These are phyloP conservation scores for Pseudogymnoascus sp. DNA, from an alignment of 2,329 filamentous ascomycete species.

Conservation along the genomic window DNA sequence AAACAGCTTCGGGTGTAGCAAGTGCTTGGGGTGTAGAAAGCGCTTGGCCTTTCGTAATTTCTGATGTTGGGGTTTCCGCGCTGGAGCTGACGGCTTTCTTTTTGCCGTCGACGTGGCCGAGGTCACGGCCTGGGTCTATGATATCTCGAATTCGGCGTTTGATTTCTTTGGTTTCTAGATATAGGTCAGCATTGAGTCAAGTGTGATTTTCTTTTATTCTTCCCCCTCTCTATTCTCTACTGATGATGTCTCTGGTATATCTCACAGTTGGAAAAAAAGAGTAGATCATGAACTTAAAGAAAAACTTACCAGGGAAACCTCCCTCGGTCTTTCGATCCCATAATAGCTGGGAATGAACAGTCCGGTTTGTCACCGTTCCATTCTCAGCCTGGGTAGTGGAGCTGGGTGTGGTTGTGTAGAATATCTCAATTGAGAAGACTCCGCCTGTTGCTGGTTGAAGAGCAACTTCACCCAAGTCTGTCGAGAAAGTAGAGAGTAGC, in stretches of 20 bases:
- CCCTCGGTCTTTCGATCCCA: constrained; percentile 86
- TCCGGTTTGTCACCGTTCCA: constrained; percentile 9
- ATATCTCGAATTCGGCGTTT: constrained; percentile 78
- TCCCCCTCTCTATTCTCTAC: not conserved
- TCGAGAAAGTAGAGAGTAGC: constrained; percentile 85
- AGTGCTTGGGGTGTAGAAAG: not conserved
- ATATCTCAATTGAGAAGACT: constrained; percentile 67
- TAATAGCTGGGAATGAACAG: constrained; percentile 44
- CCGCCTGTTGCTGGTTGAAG: constrained; percentile 81
- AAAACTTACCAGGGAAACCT: constrained; percentile 65
- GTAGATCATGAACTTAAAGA: not conserved
- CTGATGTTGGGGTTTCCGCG: not conserved
- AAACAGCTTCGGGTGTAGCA: too few relatives aligned
- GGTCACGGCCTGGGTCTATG: constrained; percentile 66
- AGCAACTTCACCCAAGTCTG: constrained; percentile 75
- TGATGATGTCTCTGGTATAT: too few relatives aligned
- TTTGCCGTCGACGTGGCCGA: constrained; percentile 65
- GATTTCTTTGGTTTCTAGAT: constrained; percentile 73
- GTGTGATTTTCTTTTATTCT: not conserved
- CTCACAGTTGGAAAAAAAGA: not conserved
- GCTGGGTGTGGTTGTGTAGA: constrained; percentile 28
- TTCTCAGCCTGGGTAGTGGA: constrained; percentile 12
- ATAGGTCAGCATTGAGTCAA: not conserved
- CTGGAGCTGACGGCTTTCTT: not conserved
- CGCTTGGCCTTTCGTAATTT: not conserved